Conservation (phyloP, 1,284 basidiomycete genomes). For the Anthracocystis walkeri region DNA sequence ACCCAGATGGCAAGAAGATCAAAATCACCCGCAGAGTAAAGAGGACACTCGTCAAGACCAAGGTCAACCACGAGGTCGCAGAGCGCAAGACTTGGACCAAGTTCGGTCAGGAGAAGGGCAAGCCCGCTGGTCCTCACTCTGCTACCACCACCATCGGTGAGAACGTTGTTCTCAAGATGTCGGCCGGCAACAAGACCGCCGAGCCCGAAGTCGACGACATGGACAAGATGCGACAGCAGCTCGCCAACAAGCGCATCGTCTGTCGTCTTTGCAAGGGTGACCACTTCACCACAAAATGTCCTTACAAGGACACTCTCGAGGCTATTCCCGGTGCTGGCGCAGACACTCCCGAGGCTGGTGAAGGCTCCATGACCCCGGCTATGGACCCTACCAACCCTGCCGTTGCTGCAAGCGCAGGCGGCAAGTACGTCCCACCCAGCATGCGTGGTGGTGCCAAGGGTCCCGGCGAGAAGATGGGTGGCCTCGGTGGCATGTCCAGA, state of each 20-base stretch:
- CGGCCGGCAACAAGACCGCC: slow-evolving; percentile 75
- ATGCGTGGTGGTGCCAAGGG: slow-evolving; percentile 79
- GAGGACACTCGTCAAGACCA: slow-evolving; percentile 87
- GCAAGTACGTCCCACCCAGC: slow-evolving; percentile 93
- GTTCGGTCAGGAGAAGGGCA: slow-evolving; percentile 92
- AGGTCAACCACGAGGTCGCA: slow-evolving; percentile 92
- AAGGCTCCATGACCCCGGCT: slow-evolving; percentile 73
- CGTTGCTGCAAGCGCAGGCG: slow-evolving; percentile 69
- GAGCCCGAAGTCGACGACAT: slow-evolving; percentile 80
- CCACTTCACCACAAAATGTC: slow-evolving; percentile 98
- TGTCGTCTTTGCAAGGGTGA: slow-evolving; percentile 96
- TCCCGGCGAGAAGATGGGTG: slow-evolving; percentile 83
- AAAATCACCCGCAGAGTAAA: slow-evolving; percentile 89
- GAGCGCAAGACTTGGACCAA: slow-evolving; percentile 93
- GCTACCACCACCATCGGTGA: slow-evolving; percentile 94
- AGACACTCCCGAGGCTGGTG: slow-evolving; percentile 69
- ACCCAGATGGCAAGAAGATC: slow-evolving; percentile 94
- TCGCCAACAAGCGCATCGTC: slow-evolving; percentile 82
- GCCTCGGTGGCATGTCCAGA: slow-evolving; percentile 67
- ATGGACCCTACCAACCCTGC: slow-evolving; percentile 66
- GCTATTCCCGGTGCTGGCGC: slow-evolving; percentile 75
- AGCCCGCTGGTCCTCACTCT: slow-evolving; percentile 84
- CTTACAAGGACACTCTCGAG: slow-evolving; percentile 88
- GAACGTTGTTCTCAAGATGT: slow-evolving; percentile 85
- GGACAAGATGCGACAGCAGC: slow-evolving; percentile 78